These are phyloP conservation scores for Carpinus viminea DNA, from an alignment of 306 rosid genomes.

Conservation along the genomic window DNA sequence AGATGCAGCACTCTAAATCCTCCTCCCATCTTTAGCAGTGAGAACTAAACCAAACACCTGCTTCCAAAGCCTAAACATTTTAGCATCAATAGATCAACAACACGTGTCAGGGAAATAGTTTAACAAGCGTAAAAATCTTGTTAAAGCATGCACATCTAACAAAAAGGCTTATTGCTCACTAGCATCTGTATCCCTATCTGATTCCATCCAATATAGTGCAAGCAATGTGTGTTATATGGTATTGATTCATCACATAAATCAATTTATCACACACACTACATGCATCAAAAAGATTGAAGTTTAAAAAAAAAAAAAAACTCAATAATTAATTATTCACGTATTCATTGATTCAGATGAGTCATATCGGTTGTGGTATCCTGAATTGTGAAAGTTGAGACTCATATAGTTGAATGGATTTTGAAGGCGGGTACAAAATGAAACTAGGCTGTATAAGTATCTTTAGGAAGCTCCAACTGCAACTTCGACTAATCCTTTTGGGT, in stretches of 20 bases:
- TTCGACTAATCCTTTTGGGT: neutral
- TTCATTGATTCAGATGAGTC: no score
- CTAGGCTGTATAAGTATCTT: no score
- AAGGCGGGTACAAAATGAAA: no score
- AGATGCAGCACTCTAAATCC: slow-evolving; percentile 70
- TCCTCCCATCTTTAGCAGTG: slow-evolving; percentile 49
- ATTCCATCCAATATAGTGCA: neutral
- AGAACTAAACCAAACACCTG: neutral
- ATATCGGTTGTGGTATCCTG: no score
- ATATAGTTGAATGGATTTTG: no score
- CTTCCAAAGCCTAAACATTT: neutral
- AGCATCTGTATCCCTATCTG: neutral
- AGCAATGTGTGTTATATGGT: neutral
- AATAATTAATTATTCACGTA: neutral
- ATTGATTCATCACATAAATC: neutral
- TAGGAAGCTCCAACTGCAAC: neutral
- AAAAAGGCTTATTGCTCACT: neutral
- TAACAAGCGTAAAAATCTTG: neutral
- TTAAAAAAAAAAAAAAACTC: no score
- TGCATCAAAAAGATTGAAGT: neutral
- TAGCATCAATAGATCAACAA: neutral
- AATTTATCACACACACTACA: neutral
- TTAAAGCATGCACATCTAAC: neutral
- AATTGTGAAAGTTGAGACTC: no score
- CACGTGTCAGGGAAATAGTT: neutral